Percentiles rank a stretch among this genome's conserved stretches.
These are phyloP conservation scores for Candida mesenterica DNA, from an alignment of 1,139 yeast genomes.

Conservation along the genomic window DNA sequence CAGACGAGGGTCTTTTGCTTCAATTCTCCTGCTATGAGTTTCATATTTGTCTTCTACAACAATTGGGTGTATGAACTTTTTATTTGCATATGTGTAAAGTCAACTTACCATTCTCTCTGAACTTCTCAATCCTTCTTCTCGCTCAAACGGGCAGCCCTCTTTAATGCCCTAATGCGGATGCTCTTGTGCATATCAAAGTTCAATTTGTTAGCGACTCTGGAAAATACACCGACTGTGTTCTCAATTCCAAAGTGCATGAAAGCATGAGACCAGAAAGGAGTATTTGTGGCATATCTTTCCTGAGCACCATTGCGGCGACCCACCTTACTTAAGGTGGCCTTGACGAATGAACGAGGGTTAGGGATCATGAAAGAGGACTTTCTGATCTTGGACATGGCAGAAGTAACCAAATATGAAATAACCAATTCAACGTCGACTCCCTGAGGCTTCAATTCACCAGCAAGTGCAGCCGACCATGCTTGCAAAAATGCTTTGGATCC, in stretches of 20 bases:
- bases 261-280: constrained; percentile 96
- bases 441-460: constrained; percentile 73
- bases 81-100: too few species aligned
- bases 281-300: constrained; percentile 78
- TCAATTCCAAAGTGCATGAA: constrained; percentile 84
- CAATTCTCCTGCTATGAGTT: too few species aligned
- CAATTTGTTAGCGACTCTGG: constrained; percentile 63
- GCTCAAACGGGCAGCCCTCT: constrained; percentile 58
- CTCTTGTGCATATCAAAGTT: constrained; percentile 76
- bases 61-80: too few species aligned
- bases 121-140: constrained; percentile 14
- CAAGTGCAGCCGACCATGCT: constrained; percentile 84
- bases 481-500: constrained; percentile 96
- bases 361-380: constrained; percentile 77
- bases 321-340: constrained; percentile 59
- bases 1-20: too few species aligned
- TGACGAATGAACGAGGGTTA: constrained; percentile 75
- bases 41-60: too few species aligned
- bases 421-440: constrained; percentile 84
- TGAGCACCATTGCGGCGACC: constrained; percentile 94
- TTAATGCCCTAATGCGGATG: constrained; percentile 79
- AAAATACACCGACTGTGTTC: constrained; percentile 77
- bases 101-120: neutral
- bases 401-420: constrained; percentile 87
- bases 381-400: constrained; percentile 93